phyloP scores from a whole-genome alignment of 257 asterid genomes.

The Solanum dulcamara region DNA sequence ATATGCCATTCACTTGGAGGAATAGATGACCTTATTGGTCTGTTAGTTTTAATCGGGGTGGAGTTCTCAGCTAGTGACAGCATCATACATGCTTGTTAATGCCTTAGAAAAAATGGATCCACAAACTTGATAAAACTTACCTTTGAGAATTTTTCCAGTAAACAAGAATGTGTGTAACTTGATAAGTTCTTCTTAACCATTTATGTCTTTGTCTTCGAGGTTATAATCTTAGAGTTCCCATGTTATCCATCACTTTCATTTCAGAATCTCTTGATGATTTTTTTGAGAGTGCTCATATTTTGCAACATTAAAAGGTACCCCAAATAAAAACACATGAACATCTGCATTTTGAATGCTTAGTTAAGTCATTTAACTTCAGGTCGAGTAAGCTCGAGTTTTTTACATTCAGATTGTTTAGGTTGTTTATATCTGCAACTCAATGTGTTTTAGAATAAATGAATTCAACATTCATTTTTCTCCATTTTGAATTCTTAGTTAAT shows the following conservation, averaged over 20 bases:
- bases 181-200: too few species aligned
- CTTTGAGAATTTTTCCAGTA: neutral
- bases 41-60: too few species aligned
- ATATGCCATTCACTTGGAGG: too few species aligned
- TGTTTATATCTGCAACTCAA: neutral
- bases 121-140: neutral
- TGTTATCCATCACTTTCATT: too few species aligned
- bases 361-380: neutral
- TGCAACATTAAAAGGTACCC: too few species aligned
- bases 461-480: neutral
- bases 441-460: neutral
- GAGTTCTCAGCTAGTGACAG: neutral
- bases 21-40: too few species aligned
- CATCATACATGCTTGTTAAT: neutral
- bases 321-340: too few species aligned
- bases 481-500: neutral
- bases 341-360: neutral
- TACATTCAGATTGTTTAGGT: neutral
- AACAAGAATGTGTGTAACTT: slow-evolving; percentile 41
- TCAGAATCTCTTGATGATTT: too few species aligned
- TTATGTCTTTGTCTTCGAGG: too few species aligned
- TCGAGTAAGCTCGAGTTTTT: neutral
- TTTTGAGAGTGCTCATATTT: too few species aligned
- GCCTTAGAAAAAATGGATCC: neutral
- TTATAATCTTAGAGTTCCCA: too few species aligned